Evolutionary conservation across 495 filamentous ascomycete species (phyloP), one percentile per base, ranked within the genome.

Genomic region (Aspergillus cristatus): DNA sequence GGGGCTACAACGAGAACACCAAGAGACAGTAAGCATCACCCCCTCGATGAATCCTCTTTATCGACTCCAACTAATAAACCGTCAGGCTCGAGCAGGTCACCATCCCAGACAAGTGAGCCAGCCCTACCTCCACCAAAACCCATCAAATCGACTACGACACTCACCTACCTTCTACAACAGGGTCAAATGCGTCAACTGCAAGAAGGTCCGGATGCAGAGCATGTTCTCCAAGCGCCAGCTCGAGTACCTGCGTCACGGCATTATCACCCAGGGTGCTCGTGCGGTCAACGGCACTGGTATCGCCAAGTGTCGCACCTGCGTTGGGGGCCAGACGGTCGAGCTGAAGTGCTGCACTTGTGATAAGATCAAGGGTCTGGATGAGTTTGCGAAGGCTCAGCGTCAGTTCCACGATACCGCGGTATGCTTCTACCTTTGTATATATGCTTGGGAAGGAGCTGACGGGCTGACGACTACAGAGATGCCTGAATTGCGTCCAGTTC

Each of bases 351-450:
- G 14, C 37, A 49, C 50, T 22, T 86, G 82, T 43, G 49, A 52
- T 12, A 32, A 57, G 20, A 48, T 47, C 17, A 76, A 76, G 46
- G 43, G 47, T 0, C 35, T 74, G 1, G 60, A 73, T 0, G 53
- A 60, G 0, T 86, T 83, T 50, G 71, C 72, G 30, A 80, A 76
- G 43, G 56, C 42, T 16, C 74, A 81, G 42, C 65, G 78, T 0
- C 53, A 53, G 13, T 62, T 66, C 14, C 56, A 54, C 1, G 64
- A 71, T 8, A 45, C 50, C 8, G 62, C 70, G 2, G 78, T 78
- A 62, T 55, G 71, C 54, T 17, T 17, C n/a, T 41, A 28, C 36
- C 16, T 16, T 16, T 2, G 3, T 33, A 3, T 17, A n/a, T 8
- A 32, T n/a, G n/a, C n/a, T n/a, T n/a, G n/a, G n/a, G 13, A 0